Base-by-base conservation (phyloP, 805 yeast genomes). In the Metschnikowia continentalis region DNA sequence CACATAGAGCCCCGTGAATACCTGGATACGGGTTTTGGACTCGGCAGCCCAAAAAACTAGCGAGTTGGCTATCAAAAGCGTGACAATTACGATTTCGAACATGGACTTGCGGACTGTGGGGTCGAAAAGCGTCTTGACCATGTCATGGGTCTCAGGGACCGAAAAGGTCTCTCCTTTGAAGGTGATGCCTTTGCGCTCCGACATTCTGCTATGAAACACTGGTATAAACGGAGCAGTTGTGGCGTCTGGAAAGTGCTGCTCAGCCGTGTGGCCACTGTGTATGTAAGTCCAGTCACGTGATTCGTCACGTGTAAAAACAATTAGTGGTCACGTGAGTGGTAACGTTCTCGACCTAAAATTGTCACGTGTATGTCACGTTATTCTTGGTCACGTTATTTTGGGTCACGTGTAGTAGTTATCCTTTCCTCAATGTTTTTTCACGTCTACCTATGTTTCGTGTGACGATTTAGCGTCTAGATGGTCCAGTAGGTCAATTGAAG, bases 101-200 rank as follows among this genome's bases (percentile, higher is more conserved):
- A 79, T 67, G 0, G 91, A 83, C 62, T 88, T 89, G 47, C 78
- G 76, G 47, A 87, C 67, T 1, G 84, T 78, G 2, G 95, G 94
- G 68, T 88, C 92, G 59, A 88, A 83, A 46, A 89, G 70, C 1
- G 92, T 84, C 54, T 89, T 76, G 33, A 88, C 86, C 94, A 88
- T 88, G 63, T 88, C 96, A 60, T 84, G 86, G 32, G 96, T 88
- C 57, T 79, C 77, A 1, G 88, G 87, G 35, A 76, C 78, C 32
- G 65, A 59, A 54, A 78, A 78, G 20, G 77, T 68, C 40, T 66
- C 74, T 4, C 79, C 80, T 13, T 61, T 57, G 54, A 74, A 71
- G 32, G 80, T 75, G 52, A 76, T 73, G 1, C 81, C 82, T 48
- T 23, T 35, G 41, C 47, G 47, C 8, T 36, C 40, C 17, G 46